A percentile compares a stretch with the other conserved stretches of the same genome.
Conservation (phyloP, 2,329 filamentous ascomycete genomes). For the Ophiocordyceps camponoti-leonardi region DNA sequence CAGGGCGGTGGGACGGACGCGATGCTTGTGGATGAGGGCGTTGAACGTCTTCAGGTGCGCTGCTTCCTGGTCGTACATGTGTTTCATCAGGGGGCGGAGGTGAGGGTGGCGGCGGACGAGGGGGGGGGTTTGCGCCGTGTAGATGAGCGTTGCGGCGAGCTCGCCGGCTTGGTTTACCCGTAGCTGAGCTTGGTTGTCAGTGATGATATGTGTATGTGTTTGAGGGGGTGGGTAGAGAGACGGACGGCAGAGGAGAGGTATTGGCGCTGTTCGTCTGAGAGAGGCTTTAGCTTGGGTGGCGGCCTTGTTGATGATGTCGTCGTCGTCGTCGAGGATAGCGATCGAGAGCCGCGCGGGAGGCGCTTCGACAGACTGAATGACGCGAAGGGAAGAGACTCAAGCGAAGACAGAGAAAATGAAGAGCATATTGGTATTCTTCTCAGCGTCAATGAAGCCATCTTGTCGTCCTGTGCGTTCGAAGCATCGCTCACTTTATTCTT, state of each 20-base stretch:
- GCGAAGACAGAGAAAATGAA: background rate
- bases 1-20: slow-evolving; percentile 80
- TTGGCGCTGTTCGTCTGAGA: slow-evolving; percentile 52
- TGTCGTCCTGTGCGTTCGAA: background rate
- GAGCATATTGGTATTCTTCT: no score
- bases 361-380: background rate
- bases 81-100: slow-evolving; percentile 76
- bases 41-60: slow-evolving; percentile 82
- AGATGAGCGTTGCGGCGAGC: slow-evolving; percentile 90
- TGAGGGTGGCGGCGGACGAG: slow-evolving; percentile 68
- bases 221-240: background rate
- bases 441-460: background rate
- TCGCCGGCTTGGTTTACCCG: slow-evolving; percentile 97
- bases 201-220: no score
- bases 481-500: no score
- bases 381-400: background rate
- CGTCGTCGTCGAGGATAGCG: background rate
- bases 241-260: slow-evolving; percentile 59
- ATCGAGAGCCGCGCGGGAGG: background rate
- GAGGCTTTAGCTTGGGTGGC: slow-evolving; percentile 30
- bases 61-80: slow-evolving; percentile 97
- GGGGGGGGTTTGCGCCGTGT: slow-evolving; percentile 73
- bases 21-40: slow-evolving; percentile 62
- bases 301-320: background rate
- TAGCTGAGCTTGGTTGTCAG: slow-evolving; percentile 30